Conservation (phyloP, 208 protist species). For the Acanthamoeba polyphaga region DNA sequence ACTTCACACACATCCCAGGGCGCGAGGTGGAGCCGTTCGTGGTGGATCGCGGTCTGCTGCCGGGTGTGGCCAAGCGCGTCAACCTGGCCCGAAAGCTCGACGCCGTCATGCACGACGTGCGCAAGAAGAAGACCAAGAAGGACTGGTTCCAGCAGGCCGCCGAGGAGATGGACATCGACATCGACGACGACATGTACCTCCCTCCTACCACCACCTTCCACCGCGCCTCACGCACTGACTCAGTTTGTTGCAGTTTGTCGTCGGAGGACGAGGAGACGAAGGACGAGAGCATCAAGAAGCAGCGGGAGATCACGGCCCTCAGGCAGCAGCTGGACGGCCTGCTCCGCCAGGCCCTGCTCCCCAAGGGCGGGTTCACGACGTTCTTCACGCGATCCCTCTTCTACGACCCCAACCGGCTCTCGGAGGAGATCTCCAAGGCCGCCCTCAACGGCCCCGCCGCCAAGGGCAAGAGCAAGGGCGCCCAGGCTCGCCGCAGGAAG, state of each 20-base stretch:
- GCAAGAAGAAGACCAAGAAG: conserved; percentile 71
- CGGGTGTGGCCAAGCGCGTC: conserved; percentile 66
- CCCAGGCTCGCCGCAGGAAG: conserved; percentile 6
- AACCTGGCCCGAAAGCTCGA: conserved; percentile 78
- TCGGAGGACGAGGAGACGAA: conserved; percentile 37
- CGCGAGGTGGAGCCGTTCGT: conserved; percentile 73
- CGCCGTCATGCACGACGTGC: conserved; percentile 12
- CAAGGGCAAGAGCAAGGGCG: conserved; percentile 25
- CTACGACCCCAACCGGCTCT: conserved; percentile 5
- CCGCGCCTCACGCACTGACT: too few species aligned
- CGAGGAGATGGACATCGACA: conserved; percentile 87
- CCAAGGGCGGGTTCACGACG: conserved; percentile 52
- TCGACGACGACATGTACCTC: conserved; percentile 85
- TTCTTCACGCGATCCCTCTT: conserved; percentile 48
- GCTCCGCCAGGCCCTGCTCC: conserved; percentile 13
- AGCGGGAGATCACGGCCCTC: conserved; percentile 28
- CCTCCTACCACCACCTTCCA: neutral
- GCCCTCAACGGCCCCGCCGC: neutral
- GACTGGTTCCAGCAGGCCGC: conserved; percentile 84
- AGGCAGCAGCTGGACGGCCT: conserved; percentile 15
- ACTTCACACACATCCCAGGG: neutral
- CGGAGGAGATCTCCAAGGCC: neutral
- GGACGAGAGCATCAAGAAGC: neutral
- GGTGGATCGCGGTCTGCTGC: conserved; percentile 66
- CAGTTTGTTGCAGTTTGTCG: neutral